phyloP scores from a whole-genome alignment of 495 filamentous ascomycete species.

The Xylaria flabelliformis region DNA sequence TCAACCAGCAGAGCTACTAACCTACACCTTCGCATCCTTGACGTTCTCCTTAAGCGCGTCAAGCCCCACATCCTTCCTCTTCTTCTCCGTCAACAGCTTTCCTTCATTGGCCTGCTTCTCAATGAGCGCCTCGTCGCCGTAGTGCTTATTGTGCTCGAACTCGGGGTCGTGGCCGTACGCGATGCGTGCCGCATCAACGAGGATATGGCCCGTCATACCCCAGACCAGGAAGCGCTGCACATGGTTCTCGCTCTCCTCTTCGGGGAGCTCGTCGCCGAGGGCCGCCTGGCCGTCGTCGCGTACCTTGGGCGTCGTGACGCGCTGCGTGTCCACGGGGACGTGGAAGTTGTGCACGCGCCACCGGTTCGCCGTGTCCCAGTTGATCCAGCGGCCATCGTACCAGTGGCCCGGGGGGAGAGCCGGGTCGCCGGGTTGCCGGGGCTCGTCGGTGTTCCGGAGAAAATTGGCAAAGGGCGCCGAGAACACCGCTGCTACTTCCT shows the following conservation, averaged over 20 bases:
- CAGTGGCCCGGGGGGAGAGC: slow-evolving; percentile 63
- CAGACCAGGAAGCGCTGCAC: slow-evolving; percentile 76
- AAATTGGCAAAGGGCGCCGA: slow-evolving; percentile 82
- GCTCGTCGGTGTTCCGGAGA: slow-evolving; percentile 58
- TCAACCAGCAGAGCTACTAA: slow-evolving; percentile 13
- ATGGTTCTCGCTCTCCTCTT: slow-evolving; percentile 47
- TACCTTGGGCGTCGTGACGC: slow-evolving; percentile 61
- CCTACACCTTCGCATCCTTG: slow-evolving; percentile 61
- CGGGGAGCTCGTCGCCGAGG: slow-evolving; percentile 37
- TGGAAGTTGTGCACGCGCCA: slow-evolving; percentile 92
- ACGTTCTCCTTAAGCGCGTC: slow-evolving; percentile 65
- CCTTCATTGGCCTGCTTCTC: slow-evolving; percentile 62
- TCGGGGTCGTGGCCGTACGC: slow-evolving; percentile 83
- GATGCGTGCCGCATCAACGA: slow-evolving; percentile 83
- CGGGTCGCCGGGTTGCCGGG: slow-evolving; percentile 33
- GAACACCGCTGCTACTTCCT: slow-evolving; percentile 91
- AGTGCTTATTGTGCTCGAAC: slow-evolving; percentile 79
- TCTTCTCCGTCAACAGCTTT: slow-evolving; percentile 62
- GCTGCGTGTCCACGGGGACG: slow-evolving; percentile 71
- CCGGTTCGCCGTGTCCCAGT: slow-evolving; percentile 60
- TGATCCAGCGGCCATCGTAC: slow-evolving; percentile 72
- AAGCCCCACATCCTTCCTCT: slow-evolving; percentile 52
- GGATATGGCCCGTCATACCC: slow-evolving; percentile 88
- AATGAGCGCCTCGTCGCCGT: slow-evolving; percentile 83
- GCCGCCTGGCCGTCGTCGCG: slow-evolving; percentile 41